Base-by-base conservation (phyloP, 2,329 filamentous ascomycete genomes). In the Calonectria pauciramosa region DNA sequence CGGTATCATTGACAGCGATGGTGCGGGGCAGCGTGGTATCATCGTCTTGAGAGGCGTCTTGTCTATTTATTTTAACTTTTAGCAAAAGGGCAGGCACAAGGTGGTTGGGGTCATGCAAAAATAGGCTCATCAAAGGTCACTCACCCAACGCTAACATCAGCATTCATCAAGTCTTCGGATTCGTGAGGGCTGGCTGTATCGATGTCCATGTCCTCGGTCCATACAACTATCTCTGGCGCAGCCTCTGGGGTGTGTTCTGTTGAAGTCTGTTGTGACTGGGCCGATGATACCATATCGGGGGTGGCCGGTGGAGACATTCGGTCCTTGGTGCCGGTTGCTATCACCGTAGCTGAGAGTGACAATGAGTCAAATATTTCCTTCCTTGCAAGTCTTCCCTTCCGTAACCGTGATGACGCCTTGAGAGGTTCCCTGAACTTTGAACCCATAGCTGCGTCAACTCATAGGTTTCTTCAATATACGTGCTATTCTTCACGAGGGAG, bases 181-280 rank as follows among this genome's bases (percentile, higher is more conserved):
- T 80, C 82, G 26, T 66, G 70, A 23, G 56, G 67, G 36, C 75
- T 80, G 9, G 69, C 51, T 28, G 69, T 75, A 52, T 80, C 78
- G 26, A 82, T 44, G 28, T 84, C 83, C 83, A 87, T 86, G 18
- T 85, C 82, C 70, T 85, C 86, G 36, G 86, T 87, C 83, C 86
- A 87, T 23, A 88, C 87, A 6, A 88, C 80, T 32, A 89, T 89
- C 74, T 87, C 87, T 5, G 85, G 82, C 4, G 83, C 85, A 41
- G 85, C 84, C 47, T 87, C 84, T 60, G 82, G 82, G 9, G 81
- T 78, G 28, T 80, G 75, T 59, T 85, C 82, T 28, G 83, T 83
- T 69, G 78, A 84, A 64, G 80, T 81, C 76, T 81, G 84, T 72
- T 82, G 85, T 74, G 82, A 82, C 76, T 79, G 82, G 76, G 76